A percentile compares a stretch with the other conserved stretches of the same genome.
Evolutionary conservation across 1,284 basidiomycete genomes (phyloP).

Genomic region (Athelia sp.): DNA sequence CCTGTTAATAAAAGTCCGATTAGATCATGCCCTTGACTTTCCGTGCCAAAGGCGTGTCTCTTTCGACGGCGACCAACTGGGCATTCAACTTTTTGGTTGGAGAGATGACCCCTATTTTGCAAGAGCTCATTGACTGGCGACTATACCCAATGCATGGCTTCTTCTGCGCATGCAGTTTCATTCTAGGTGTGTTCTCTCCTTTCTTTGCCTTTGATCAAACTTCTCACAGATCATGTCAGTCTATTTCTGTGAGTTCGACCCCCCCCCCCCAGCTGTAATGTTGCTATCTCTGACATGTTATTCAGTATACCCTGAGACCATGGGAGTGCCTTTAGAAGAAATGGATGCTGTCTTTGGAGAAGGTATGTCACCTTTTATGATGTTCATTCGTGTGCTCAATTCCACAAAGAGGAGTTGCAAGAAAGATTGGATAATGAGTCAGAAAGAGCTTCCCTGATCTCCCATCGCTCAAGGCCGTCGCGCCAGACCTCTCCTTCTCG

Average conservation of each 20-base stretch:
- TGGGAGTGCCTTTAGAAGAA: conserved; percentile 74
- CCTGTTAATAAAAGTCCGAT: conserved; percentile 6
- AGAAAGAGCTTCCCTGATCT: conserved; percentile 57
- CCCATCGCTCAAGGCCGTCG: conserved; percentile 22
- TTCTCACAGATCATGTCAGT: conserved; percentile 33
- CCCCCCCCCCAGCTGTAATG: conserved; percentile 5
- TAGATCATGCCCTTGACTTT: conserved; percentile 90
- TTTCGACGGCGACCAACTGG: conserved; percentile 82
- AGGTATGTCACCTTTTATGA: conserved; percentile 38
- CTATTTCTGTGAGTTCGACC: conserved; percentile 58
- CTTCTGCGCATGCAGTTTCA: conserved; percentile 86
- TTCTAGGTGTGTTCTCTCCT: conserved; percentile 50
- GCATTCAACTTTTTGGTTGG: conserved; percentile 90
- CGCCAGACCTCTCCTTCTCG: conserved; percentile 16
- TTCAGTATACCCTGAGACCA: conserved; percentile 79
- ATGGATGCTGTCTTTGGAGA: conserved; percentile 83
- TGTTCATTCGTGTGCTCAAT: background rate
- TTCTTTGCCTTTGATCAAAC: conserved; percentile 2
- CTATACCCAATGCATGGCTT: conserved; percentile 96
- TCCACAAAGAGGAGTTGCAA: conserved; percentile 44
- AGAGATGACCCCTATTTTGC: conserved; percentile 83
- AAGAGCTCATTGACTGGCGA: conserved; percentile 89
- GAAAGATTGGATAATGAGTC: conserved; percentile 70
- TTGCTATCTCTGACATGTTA: conserved; percentile 5
- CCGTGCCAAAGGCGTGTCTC: conserved; percentile 90